phyloP scores from a whole-genome alignment of 768 basidiomycete genomes.

The Tricholoma hemisulphureum region DNA sequence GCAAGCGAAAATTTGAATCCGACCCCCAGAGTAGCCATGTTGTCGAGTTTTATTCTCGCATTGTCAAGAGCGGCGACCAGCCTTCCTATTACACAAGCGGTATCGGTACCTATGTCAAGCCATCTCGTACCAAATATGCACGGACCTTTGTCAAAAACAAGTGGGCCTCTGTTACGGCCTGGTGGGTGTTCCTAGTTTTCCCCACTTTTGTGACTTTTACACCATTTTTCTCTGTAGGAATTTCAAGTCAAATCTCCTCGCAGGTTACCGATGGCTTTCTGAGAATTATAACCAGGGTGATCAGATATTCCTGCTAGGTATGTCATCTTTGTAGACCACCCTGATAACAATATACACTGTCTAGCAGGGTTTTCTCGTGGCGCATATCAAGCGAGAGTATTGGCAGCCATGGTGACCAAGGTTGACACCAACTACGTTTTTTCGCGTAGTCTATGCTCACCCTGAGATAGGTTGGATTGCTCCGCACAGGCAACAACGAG shows the following conservation, averaged over 20 bases:
- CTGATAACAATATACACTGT: neutral
- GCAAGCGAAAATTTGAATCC: too few relatives aligned
- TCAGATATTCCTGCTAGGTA: conserved; percentile 38
- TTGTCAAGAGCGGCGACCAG: conserved; percentile 6
- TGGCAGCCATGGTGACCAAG: conserved; percentile 43
- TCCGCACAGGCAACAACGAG: conserved; percentile 37
- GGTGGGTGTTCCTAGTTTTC: conserved; percentile 2
- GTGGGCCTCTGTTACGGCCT: conserved; percentile 17
- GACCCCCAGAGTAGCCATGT: conserved; percentile 10
- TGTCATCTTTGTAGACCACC: neutral
- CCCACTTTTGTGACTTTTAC: neutral
- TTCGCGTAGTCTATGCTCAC: neutral
- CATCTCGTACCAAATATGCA: conserved; percentile 10
- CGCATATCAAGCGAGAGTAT: conserved; percentile 42
- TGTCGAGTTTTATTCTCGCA: conserved; percentile 5
- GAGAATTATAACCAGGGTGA: conserved; percentile 39
- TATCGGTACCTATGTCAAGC: conserved; percentile 18
- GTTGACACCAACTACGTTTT: too few relatives aligned
- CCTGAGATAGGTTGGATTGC: conserved; percentile 36
- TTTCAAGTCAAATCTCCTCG: conserved; percentile 32
- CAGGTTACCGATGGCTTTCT: conserved; percentile 41
- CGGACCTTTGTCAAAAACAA: conserved; percentile 6
- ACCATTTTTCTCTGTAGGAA: conserved; percentile 25
- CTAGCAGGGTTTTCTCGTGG: conserved; percentile 43
- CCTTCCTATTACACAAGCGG: conserved; percentile 18